Conservation (phyloP, 2,329 filamentous ascomycete genomes). For the Nemania serpens region DNA sequence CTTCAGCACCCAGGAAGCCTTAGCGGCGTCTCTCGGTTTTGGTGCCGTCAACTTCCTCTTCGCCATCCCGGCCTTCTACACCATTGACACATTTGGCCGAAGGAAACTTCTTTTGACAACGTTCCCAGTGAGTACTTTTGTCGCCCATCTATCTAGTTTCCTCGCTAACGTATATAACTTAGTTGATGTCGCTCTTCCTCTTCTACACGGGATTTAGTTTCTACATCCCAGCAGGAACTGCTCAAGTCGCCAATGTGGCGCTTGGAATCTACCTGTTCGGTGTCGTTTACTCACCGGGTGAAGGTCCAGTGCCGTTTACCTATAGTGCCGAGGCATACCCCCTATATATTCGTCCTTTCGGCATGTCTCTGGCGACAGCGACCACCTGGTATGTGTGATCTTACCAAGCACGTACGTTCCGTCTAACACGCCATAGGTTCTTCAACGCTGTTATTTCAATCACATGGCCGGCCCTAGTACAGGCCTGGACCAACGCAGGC, state of each 20-base stretch:
- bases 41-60: constrained; percentile 70
- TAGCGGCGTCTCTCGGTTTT: constrained; percentile 66
- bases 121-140: constrained; percentile 52
- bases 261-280: constrained; percentile 56
- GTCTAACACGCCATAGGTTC: constrained; percentile 27
- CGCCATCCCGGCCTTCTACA: constrained; percentile 65
- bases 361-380: constrained; percentile 63
- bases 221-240: constrained; percentile 47
- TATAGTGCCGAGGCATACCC: constrained; percentile 71
- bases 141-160: background rate
- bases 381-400: constrained; percentile 48
- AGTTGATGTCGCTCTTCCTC: constrained; percentile 60
- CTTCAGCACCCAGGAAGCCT: constrained; percentile 55
- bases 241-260: constrained; percentile 51
- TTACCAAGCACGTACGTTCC: background rate
- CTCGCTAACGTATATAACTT: constrained; percentile 18
- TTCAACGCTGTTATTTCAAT: constrained; percentile 45
- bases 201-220: constrained; percentile 55
- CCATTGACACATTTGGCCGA: constrained; percentile 71
- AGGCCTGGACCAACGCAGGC: constrained; percentile 51
- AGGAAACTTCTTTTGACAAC: constrained; percentile 66
- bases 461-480: constrained; percentile 53
- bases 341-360: constrained; percentile 63
- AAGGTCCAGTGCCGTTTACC: constrained; percentile 67
- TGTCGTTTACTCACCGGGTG: constrained; percentile 61